Percentiles rank a stretch among this genome's conserved stretches.
phyloP scores from a whole-genome alignment of 306 rosid species.

The Lathyrus aphaca region DNA sequence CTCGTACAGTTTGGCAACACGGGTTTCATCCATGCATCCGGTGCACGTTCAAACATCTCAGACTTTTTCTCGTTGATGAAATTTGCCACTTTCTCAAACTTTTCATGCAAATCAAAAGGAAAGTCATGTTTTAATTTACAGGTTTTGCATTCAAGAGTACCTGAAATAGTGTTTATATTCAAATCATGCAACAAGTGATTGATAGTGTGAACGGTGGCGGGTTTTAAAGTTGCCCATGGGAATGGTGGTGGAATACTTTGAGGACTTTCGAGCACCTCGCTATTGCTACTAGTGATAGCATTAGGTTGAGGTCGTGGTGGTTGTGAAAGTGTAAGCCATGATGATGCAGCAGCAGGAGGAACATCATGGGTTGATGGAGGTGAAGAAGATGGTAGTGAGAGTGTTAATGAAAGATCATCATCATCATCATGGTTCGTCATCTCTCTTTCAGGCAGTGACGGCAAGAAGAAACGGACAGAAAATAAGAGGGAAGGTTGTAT shows the following conservation, averaged over 20 bases:
- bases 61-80: neutral
- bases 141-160: neutral
- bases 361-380: too few relatives aligned
- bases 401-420: too few relatives aligned
- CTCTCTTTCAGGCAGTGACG: too few relatives aligned
- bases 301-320: neutral
- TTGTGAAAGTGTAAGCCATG: slow-evolving; percentile 1
- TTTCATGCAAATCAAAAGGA: neutral
- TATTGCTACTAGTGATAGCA: too few relatives aligned
- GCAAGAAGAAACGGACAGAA: too few relatives aligned
- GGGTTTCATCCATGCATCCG: neutral
- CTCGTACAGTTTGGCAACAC: neutral
- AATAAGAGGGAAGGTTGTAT: too few relatives aligned
- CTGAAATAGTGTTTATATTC: neutral
- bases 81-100: neutral
- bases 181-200: neutral
- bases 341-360: neutral
- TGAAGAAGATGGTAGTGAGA: too few relatives aligned
- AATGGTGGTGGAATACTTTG: neutral
- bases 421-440: too few relatives aligned
- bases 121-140: neutral
- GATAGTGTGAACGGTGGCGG: neutral
- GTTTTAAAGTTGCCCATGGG: neutral
- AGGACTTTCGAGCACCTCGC: neutral
- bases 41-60: neutral